Conservation (phyloP, 441 rosid species). For the Arabidopsis hybrid region DNA sequence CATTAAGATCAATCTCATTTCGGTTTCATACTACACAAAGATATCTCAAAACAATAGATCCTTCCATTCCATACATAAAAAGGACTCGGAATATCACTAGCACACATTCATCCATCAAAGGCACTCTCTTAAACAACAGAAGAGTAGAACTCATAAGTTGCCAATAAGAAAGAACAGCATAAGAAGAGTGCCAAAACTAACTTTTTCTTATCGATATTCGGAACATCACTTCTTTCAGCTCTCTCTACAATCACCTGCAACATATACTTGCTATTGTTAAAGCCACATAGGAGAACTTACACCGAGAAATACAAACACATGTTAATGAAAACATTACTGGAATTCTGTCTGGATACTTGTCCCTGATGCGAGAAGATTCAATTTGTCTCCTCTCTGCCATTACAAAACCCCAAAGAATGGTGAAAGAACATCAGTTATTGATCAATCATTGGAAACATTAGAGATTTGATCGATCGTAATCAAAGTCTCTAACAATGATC, state of each 20-base stretch:
- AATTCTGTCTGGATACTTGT: constrained; percentile 93
- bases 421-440: not conserved
- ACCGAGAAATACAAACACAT: not conserved
- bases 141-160: not conserved
- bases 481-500: not conserved
- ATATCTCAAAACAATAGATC: too few species aligned
- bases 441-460: not conserved
- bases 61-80: too few species aligned
- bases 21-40: not conserved
- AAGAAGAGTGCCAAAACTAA: constrained; percentile 42
- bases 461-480: constrained; percentile 5
- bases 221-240: constrained; percentile 89
- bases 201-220: constrained; percentile 95
- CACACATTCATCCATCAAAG: too few species aligned
- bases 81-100: too few species aligned
- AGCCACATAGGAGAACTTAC: not conserved
- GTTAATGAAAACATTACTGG: constrained; percentile 55
- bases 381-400: constrained; percentile 86
- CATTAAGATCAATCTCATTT: constrained; percentile 1
- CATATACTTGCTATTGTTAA: constrained; percentile 2
- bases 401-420: constrained; percentile 4
- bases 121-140: not conserved
- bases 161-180: not conserved
- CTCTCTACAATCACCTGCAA: constrained; percentile 91
- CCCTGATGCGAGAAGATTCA: constrained; percentile 88